Evolutionary conservation across 2,329 filamentous ascomycete species (phyloP).

Genomic region (Epichloe glyceriae): DNA sequence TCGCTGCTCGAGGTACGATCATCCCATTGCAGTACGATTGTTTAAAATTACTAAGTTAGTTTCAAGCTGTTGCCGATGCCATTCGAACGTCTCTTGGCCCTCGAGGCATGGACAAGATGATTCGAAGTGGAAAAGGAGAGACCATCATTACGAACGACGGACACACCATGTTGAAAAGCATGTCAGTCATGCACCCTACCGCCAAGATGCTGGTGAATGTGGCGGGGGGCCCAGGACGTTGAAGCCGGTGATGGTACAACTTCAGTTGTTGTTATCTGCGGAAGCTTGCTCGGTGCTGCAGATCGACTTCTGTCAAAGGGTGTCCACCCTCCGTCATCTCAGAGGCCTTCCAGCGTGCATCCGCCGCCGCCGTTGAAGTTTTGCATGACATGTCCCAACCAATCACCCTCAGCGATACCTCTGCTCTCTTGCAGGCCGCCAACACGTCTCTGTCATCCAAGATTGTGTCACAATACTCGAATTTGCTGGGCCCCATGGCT

Average conservation of each 20-base stretch:
- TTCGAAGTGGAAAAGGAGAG: slow-evolving; percentile 89
- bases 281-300: slow-evolving; percentile 84
- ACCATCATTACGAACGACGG: slow-evolving; percentile 99
- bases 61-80: slow-evolving; percentile 82
- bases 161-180: slow-evolving; percentile 97
- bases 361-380: slow-evolving; percentile 74
- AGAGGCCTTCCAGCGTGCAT: slow-evolving; percentile 92
- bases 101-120: slow-evolving; percentile 99
- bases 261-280: slow-evolving; percentile 94
- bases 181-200: slow-evolving; percentile 98
- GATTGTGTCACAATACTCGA: slow-evolving; percentile 95
- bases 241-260: slow-evolving; percentile 98
- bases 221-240: slow-evolving; percentile 91
- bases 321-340: slow-evolving; percentile 95
- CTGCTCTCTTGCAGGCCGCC: slow-evolving; percentile 86
- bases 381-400: slow-evolving; percentile 94
- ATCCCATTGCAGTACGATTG: neutral
- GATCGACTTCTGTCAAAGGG: slow-evolving; percentile 84
- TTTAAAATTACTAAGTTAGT: slow-evolving; percentile 2
- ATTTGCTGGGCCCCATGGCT: slow-evolving; percentile 90
- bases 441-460: slow-evolving; percentile 96
- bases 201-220: slow-evolving; percentile 98
- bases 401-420: slow-evolving; percentile 75
- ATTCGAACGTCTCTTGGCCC: slow-evolving; percentile 93
- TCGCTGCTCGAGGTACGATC: slow-evolving; percentile 75